Evolutionary conservation across 352 stramenopile genomes (phyloP).

Genomic region (Elongisporangium prolatum): DNA sequence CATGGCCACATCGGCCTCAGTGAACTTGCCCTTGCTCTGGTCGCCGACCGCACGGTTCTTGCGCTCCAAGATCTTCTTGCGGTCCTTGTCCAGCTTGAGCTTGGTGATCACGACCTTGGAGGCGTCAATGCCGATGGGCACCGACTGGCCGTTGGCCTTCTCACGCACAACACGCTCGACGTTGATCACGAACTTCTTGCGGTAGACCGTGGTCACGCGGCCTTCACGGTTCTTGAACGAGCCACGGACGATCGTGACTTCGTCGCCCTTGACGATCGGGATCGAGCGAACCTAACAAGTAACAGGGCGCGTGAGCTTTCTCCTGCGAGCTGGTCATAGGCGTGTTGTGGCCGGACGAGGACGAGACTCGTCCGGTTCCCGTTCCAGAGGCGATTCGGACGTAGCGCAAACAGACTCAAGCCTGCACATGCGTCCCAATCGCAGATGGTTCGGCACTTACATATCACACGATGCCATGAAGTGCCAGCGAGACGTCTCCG

Average conservation of each 20-base stretch:
- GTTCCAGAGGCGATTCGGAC: no score
- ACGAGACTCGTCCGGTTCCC: no score
- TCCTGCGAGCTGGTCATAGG: background rate
- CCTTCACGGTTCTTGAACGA: constrained; percentile 98
- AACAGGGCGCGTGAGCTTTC: constrained; percentile 4
- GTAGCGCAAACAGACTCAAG: no score
- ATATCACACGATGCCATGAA: constrained; percentile 86
- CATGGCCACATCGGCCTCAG: constrained; percentile 84
- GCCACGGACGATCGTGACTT: constrained; percentile 97
- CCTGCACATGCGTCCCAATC: no score
- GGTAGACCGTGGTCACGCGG: constrained; percentile 97
- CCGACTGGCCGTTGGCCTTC: constrained; percentile 97
- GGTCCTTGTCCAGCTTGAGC: constrained; percentile 99
- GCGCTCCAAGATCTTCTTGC: constrained; percentile 98
- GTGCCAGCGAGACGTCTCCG: constrained; percentile 41
- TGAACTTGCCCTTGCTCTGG: constrained; percentile 89
- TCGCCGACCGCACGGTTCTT: constrained; percentile 91
- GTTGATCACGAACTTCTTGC: constrained; percentile 99
- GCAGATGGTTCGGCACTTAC: constrained; percentile 61
- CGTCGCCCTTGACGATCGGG: constrained; percentile 98
- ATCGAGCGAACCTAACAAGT: constrained; percentile 92
- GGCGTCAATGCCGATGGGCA: constrained; percentile 97
- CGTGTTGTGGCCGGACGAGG: background rate
- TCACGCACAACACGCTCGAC: constrained; percentile 98
- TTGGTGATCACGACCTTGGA: constrained; percentile 99